A percentile compares a stretch with the other conserved stretches of the same genome.
Evolutionary conservation across 257 asterid genomes (phyloP).

Genomic region (Echites panduratus): DNA sequence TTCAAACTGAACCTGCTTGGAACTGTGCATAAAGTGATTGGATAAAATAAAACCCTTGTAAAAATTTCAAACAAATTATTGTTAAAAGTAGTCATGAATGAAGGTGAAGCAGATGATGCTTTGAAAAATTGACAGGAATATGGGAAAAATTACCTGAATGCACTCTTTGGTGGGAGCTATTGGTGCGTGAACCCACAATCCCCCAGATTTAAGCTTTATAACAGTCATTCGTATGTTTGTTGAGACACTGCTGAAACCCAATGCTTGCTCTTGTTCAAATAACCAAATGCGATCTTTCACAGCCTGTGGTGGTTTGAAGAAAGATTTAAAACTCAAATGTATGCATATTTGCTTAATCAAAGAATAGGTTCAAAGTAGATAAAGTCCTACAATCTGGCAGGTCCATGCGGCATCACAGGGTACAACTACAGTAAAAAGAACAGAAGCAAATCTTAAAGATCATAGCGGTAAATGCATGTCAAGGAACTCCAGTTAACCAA

Average conservation of each 20-base stretch:
- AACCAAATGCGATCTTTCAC: constrained; percentile 70
- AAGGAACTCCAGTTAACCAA: not conserved
- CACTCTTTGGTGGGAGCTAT: constrained; percentile 94
- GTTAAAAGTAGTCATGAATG: not conserved
- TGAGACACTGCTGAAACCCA: constrained; percentile 95
- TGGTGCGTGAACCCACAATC: constrained; percentile 95
- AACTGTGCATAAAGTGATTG: not conserved
- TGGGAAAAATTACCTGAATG: constrained; percentile 51
- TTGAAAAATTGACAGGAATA: not conserved
- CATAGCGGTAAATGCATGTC: not conserved
- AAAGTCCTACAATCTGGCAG: not conserved
- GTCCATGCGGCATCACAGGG: not conserved
- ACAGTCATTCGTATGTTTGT: constrained; percentile 93
- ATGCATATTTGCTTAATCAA: too few species aligned
- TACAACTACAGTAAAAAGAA: not conserved
- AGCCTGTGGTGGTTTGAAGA: constrained; percentile 54
- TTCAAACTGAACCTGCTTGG: not conserved
- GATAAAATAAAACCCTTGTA: not conserved
- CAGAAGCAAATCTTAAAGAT: too few species aligned
- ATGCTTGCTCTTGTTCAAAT: constrained; percentile 95
- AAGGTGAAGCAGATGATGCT: not conserved
- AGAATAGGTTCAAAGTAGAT: not conserved
- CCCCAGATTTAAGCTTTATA: constrained; percentile 88
- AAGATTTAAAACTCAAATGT: not conserved
- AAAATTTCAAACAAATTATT: not conserved